Evolutionary conservation across 192 early-diverging fungal species (phyloP), one percentile per base, ranked within the genome.

Genomic region (Powellomyces hirtus): DNA sequence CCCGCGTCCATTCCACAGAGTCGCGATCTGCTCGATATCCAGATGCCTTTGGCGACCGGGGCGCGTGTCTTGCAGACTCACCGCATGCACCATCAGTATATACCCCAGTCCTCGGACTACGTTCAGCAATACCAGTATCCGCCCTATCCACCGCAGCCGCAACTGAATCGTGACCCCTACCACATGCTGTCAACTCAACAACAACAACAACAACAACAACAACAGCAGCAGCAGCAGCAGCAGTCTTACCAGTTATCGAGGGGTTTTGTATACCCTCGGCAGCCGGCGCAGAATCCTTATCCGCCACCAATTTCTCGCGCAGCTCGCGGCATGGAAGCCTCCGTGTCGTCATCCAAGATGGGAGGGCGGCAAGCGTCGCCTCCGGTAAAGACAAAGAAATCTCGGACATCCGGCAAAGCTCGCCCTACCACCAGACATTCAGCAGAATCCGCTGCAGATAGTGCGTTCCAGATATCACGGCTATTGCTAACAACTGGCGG

Each of bases 21-120:
- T 16, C 65, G 65, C 10, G 65, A 67, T 38, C 38, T 67, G 14
- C 51, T 67, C 20, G 65, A 67, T 36, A 67, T 67, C 40, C 65
- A 67, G 26, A 67, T 67, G 65, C 65, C 65, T 4, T 33, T 67
- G 18, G 65, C 24, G 20, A 56, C 50, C 8, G 52, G 4, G 16
- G 52, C 22, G 36, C 33, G 31, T 2, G 46, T 49, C 46, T 3
- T 16, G 5, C 63, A 52, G 29, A 24, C 63, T 44, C 24, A 30
- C 18, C 63, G 38, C 27, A 22, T 30, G 24, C 63, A 65, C n/a
- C 31, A 34, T 18, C 38, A 36, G 1, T 34, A 30, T 53, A 22
- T 53, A 22, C 63, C 38, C 5, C 45, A 51, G 16, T 31, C 63
- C 0, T n/a, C 35, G 8, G 22, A 29, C 16, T 38, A 65, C 20